Conservation (phyloP, 78 protist species). For the Planoprotostelium fungivorum region DNA sequence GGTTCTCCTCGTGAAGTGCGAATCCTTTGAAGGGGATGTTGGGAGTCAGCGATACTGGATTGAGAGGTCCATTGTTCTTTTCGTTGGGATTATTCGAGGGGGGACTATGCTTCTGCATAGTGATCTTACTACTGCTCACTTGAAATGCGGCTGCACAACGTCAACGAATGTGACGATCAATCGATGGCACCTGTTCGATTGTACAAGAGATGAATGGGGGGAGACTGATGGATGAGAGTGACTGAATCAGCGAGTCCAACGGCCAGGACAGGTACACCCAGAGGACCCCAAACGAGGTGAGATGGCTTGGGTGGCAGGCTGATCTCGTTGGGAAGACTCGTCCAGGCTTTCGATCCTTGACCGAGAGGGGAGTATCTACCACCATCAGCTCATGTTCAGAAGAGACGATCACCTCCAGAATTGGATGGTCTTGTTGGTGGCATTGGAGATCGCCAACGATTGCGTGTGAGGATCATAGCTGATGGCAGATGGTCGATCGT, state of each 20-base stretch:
- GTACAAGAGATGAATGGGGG: neutral
- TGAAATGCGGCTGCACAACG: neutral
- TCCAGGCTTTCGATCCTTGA: neutral
- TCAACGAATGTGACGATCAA: neutral
- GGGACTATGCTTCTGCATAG: neutral
- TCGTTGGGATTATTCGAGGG: no score
- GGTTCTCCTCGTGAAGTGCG: neutral
- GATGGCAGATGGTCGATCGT: neutral
- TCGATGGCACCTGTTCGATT: neutral
- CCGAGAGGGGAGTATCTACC: neutral
- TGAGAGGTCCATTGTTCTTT: no score
- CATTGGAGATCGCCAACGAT: neutral
- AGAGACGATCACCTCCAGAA: neutral
- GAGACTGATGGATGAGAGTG: neutral
- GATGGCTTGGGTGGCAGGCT: neutral
- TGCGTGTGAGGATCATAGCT: neutral
- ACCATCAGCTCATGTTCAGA: neutral
- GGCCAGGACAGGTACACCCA: neutral
- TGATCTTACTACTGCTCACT: neutral
- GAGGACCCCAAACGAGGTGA: neutral
- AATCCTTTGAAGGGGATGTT: neutral
- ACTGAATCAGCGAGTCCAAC: neutral
- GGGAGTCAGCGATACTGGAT: neutral
- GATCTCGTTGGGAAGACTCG: neutral
- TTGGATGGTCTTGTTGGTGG: neutral